A percentile compares a stretch with the other conserved stretches of the same genome.
These are phyloP conservation scores for Aspergillus sp. DNA, from an alignment of 2,329 filamentous ascomycete genomes.

Conservation along the genomic window DNA sequence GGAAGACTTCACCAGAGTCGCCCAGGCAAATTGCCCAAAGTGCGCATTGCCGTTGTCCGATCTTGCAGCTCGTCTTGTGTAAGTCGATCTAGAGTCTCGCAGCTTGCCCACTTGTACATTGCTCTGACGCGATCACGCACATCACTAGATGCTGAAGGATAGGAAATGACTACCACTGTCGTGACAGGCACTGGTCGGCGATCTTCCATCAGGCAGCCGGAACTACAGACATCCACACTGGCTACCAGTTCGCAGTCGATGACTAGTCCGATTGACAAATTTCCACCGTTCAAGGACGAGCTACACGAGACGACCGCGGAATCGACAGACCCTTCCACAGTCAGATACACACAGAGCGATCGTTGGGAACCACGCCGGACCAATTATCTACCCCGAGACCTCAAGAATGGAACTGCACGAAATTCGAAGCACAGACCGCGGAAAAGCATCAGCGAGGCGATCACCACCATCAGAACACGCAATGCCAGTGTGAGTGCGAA, in stretches of 20 bases:
- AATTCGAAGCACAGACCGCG: slow-evolving; percentile 62
- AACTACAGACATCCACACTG: slow-evolving; percentile 30
- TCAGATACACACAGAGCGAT: slow-evolving; percentile 42
- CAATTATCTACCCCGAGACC: slow-evolving; percentile 45
- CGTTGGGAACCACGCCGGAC: slow-evolving; percentile 63
- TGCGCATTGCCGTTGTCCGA: neutral
- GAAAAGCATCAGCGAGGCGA: slow-evolving; percentile 86
- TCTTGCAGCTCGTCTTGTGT: neutral
- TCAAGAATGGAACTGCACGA: slow-evolving; percentile 33
- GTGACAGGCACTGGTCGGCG: slow-evolving; percentile 39
- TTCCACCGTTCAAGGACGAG: slow-evolving; percentile 42
- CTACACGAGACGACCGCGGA: slow-evolving; percentile 25
- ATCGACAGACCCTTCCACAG: slow-evolving; percentile 20
- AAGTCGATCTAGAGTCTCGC: neutral
- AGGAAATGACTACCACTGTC: slow-evolving; percentile 40
- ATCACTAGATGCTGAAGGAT: neutral
- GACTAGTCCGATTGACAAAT: slow-evolving; percentile 40
- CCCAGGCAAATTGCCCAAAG: neutral
- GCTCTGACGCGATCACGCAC: neutral
- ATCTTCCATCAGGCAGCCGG: slow-evolving; percentile 36
- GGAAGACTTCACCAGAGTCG: neutral
- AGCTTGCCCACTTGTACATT: too few species aligned
- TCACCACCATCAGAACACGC: slow-evolving; percentile 74
- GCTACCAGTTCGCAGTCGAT: slow-evolving; percentile 27
- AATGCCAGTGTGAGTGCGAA: slow-evolving; percentile 88